These are phyloP conservation scores for Thermomucor indicae-seudaticae DNA, from an alignment of 371 early-diverging fungal genomes.

Conservation along the genomic window DNA sequence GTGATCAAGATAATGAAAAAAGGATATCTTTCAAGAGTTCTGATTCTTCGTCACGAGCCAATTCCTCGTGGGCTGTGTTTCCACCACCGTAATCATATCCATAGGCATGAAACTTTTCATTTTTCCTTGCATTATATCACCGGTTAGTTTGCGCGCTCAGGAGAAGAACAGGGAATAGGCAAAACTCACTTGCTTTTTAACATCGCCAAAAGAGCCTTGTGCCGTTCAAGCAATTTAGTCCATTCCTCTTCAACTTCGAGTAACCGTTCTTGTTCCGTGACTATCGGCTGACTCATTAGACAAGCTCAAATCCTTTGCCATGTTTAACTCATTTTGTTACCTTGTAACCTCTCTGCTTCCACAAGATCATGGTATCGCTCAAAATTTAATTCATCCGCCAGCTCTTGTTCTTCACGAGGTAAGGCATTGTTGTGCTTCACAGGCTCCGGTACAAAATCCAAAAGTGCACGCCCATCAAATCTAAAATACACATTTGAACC, in stretches of 20 bases:
- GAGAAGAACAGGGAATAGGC: no score
- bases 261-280: slow-evolving; percentile 38
- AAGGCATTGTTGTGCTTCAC: slow-evolving; percentile 5
- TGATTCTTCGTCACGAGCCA: slow-evolving; percentile 25
- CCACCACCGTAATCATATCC: slow-evolving; percentile 38
- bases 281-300: slow-evolving; percentile 16
- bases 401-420: slow-evolving; percentile 34
- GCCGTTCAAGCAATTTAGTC: slow-evolving; percentile 48
- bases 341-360: slow-evolving; percentile 47
- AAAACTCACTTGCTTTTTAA: slow-evolving; percentile 10
- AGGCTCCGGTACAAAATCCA: slow-evolving; percentile 47
- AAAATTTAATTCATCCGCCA: slow-evolving; percentile 46
- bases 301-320: no score
- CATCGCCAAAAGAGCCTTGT: slow-evolving; percentile 47
- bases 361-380: slow-evolving; percentile 56
- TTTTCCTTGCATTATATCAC: slow-evolving; percentile 4
- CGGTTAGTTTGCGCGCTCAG: background rate
- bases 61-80: slow-evolving; percentile 8
- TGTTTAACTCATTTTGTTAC: slow-evolving; percentile 17
- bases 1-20: slow-evolving; percentile 5
- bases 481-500: slow-evolving; percentile 20
- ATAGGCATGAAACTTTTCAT: slow-evolving; percentile 10
- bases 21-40: slow-evolving; percentile 39
- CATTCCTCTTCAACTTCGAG: slow-evolving; percentile 47
- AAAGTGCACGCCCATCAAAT: slow-evolving; percentile 55